These are phyloP conservation scores for Zygosaccharomyces rouxii DNA, from an alignment of 805 yeast species.

Conservation along the genomic window DNA sequence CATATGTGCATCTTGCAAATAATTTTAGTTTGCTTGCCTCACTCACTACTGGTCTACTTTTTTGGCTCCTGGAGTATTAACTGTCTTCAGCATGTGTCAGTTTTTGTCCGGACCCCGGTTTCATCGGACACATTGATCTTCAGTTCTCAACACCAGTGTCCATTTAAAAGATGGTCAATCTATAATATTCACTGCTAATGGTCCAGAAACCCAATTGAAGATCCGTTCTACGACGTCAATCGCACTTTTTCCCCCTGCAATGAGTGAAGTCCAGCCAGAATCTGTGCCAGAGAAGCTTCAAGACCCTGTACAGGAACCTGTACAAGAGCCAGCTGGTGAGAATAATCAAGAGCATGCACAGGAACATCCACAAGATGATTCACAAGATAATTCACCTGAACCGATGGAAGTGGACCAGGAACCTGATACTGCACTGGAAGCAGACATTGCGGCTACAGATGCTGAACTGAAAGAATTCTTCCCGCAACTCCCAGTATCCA, in stretches of 20 bases:
- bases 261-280: neutral
- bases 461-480: conserved; percentile 9
- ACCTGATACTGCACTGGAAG: neutral
- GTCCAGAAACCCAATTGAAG: neutral
- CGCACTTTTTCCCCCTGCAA: neutral
- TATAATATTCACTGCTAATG: neutral
- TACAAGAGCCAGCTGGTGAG: neutral
- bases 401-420: conserved; percentile 11
- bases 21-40: too few species aligned
- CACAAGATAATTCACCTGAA: neutral
- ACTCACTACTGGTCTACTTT: too few species aligned
- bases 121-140: neutral
- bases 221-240: neutral
- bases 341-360: neutral
- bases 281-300: neutral
- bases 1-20: too few species aligned
- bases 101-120: neutral
- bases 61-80: neutral
- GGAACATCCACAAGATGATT: neutral
- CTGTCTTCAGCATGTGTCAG: neutral
- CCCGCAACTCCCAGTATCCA: conserved; percentile 25
- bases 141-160: neutral
- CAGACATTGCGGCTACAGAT: neutral
- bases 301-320: neutral
- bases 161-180: neutral